These are phyloP conservation scores for Tylopilus sp. DNA, from an alignment of 768 basidiomycete species.

Conservation along the genomic window DNA sequence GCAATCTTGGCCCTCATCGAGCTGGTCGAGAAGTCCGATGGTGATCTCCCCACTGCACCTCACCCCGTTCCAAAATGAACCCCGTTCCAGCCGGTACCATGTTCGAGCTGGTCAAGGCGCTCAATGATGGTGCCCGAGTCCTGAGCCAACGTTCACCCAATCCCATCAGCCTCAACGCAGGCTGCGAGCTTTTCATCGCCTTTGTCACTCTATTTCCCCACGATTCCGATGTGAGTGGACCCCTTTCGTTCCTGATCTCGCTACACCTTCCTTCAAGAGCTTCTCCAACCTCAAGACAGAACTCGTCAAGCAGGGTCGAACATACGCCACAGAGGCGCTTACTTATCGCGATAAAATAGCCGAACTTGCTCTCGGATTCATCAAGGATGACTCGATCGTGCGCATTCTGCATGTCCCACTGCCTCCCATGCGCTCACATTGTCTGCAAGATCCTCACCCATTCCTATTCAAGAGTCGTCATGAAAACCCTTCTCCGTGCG, in stretches of 20 bases:
- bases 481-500: slow-evolving; percentile 86
- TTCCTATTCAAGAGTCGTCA: slow-evolving; percentile 94
- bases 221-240: slow-evolving; percentile 64
- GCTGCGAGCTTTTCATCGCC: slow-evolving; percentile 86
- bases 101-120: slow-evolving; percentile 85
- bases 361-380: slow-evolving; percentile 83
- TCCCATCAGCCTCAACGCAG: slow-evolving; percentile 82
- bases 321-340: slow-evolving; percentile 74
- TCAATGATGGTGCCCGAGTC: slow-evolving; percentile 68
- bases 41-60: slow-evolving; percentile 39
- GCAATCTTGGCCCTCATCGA: slow-evolving; percentile 85
- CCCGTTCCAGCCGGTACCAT: slow-evolving; percentile 71
- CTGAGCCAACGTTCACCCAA: slow-evolving; percentile 66
- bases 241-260: slow-evolving; percentile 9
- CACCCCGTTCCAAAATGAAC: slow-evolving; percentile 2
- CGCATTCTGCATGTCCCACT: slow-evolving; percentile 26
- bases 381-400: slow-evolving; percentile 92
- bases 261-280: slow-evolving; percentile 45
- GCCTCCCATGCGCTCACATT: slow-evolving; percentile 12
- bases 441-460: slow-evolving; percentile 84
- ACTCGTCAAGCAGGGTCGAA: slow-evolving; percentile 75
- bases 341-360: slow-evolving; percentile 90
- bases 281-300: slow-evolving; percentile 82
- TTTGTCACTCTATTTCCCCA: slow-evolving; percentile 85
- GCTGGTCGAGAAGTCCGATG: slow-evolving; percentile 74